Evolutionary conservation across 495 filamentous ascomycete species (phyloP).

Genomic region (Aspergillus panamensis): DNA sequence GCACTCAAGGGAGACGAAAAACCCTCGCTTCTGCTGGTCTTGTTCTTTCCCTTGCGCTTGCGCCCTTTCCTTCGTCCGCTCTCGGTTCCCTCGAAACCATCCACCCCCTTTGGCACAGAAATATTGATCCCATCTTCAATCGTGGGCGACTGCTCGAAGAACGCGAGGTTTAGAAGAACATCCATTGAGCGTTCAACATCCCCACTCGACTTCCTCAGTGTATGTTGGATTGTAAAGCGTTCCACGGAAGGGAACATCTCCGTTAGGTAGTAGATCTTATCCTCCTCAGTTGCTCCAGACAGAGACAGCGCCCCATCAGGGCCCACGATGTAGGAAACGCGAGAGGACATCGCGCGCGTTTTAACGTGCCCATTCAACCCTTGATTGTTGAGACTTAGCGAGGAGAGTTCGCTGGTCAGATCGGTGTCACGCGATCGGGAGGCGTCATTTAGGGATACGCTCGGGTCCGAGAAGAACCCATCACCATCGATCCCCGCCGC

Average conservation of each 20-base stretch:
- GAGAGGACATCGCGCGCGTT: constrained; percentile 12
- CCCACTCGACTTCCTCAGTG: constrained; percentile 60
- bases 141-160: constrained; percentile 56
- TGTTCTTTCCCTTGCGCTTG: constrained; percentile 37
- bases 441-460: constrained; percentile 26
- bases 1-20: constrained; percentile 8
- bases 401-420: constrained; percentile 35
- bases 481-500: constrained; percentile 25
- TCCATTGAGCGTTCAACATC: constrained; percentile 71
- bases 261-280: constrained; percentile 53
- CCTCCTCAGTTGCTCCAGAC: constrained; percentile 50
- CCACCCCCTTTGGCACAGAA: constrained; percentile 63
- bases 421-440: constrained; percentile 42
- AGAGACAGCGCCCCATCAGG: constrained; percentile 37
- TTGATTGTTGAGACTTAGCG: constrained; percentile 19
- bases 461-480: constrained; percentile 23
- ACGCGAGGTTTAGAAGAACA: constrained; percentile 71
- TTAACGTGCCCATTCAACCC: constrained; percentile 20
- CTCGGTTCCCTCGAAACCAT: constrained; percentile 62
- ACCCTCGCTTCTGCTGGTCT: constrained; percentile 19
- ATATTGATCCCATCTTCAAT: constrained; percentile 37
- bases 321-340: constrained; percentile 30
- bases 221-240: constrained; percentile 57
- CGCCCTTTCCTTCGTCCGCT: constrained; percentile 41
- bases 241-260: constrained; percentile 70